Evolutionary conservation across 495 filamentous ascomycete species (phyloP).

Genomic region (Penicillium angulare): DNA sequence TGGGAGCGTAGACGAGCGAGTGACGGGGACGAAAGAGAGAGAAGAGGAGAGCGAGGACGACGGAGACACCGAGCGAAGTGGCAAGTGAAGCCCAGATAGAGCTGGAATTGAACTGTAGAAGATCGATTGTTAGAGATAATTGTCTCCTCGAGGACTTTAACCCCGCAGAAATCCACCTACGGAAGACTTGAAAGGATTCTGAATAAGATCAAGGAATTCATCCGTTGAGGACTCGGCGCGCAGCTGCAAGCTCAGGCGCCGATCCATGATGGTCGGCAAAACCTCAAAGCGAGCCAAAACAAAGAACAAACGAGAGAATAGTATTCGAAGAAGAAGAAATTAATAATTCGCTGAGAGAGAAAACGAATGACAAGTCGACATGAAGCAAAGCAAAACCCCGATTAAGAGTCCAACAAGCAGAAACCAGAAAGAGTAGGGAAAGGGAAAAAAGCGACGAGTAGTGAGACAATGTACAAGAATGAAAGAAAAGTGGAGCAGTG

Average conservation of each 20-base stretch:
- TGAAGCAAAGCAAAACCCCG: neutral
- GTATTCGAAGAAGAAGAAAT: conserved; percentile 7
- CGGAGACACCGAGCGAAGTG: conserved; percentile 73
- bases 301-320: conserved; percentile 14
- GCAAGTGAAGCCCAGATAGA: conserved; percentile 78
- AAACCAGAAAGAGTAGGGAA: neutral
- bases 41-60: conserved; percentile 73
- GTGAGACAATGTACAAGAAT: conserved; percentile 3
- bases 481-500: conserved; percentile 1
- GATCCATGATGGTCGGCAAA: conserved; percentile 27
- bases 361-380: neutral
- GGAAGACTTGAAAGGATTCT: conserved; percentile 46
- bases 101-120: conserved; percentile 52
- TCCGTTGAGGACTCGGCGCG: conserved; percentile 24
- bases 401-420: conserved; percentile 2
- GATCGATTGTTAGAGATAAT: conserved; percentile 5
- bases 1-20: conserved; percentile 87
- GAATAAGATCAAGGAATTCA: conserved; percentile 46
- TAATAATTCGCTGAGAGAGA: neutral
- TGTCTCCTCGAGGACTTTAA: neutral
- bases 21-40: conserved; percentile 89
- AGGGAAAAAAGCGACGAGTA: neutral
- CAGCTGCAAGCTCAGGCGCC: conserved; percentile 23
- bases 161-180: conserved; percentile 25
- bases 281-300: conserved; percentile 10